Evolutionary conservation across 179 eudicot genomes (phyloP), one percentile per base, ranked within the genome.

Genomic region (Spergularia azorica): DNA sequence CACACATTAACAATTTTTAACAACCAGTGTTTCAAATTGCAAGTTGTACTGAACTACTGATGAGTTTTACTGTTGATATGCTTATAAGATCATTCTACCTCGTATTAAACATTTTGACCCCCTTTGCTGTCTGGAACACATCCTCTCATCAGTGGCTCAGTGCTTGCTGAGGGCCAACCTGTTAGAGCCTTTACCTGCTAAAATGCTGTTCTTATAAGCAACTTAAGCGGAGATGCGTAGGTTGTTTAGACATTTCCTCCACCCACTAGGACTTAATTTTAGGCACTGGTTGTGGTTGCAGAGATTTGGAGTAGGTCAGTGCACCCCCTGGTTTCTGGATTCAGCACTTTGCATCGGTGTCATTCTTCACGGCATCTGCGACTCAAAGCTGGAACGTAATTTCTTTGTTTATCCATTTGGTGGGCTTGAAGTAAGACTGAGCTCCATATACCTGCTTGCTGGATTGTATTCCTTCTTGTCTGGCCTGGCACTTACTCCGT

Each of bases 291-390:
- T 76, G 13, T 83, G 77, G 61, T 81, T 87, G 88, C 97, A 95
- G 98, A 91, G 97, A 82, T 63, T 85, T 36, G 93, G 90, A 55
- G 72, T 74, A 18, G 85, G 90, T 66, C 89, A 84, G 64, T 87
- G 81, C 84, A 84, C 89, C 65, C 97, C 96, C 4, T 84, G 87
- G 90, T 87, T 94, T 65, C 76, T 86, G 76, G 98, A 95, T 83
- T 85, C 90, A 59, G 67, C 81, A 52, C 91, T 95, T 58, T 91
- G 97, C 86, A 79, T 82, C 32, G 92, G 97, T 13, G 86, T 94
- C 79, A 84, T 95, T 81, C 89, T 94, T 76, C 99, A 95, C 48
- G 96, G 98, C n/a, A 74, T 84, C 61, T 91, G 92, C 65, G 92
- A 90, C 79, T 82, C 97, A 52, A 94, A 91, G 77, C 94, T 90